Evolutionary conservation across 805 yeast genomes (phyloP).

Genomic region (Kluyveromyces starmeri): DNA sequence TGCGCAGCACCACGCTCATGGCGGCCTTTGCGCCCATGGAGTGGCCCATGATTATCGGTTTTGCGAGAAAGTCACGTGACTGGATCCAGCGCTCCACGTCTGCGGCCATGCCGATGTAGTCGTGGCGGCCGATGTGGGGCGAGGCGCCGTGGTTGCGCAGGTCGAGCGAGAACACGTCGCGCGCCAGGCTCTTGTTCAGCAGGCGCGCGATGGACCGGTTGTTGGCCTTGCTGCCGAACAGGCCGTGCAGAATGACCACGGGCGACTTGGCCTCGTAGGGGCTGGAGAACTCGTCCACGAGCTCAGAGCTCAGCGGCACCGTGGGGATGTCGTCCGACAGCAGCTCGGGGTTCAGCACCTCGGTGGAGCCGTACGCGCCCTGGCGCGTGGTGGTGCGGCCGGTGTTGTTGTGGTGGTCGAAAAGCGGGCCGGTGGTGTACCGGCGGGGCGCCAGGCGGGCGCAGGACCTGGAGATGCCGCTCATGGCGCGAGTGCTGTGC

Average conservation of each 20-base stretch:
- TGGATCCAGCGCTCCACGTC: conserved; percentile 72
- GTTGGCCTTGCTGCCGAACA: conserved; percentile 79
- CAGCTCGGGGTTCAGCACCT: conserved; percentile 21
- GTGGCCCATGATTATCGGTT: conserved; percentile 66
- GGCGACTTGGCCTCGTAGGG: conserved; percentile 39
- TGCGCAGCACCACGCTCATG: conserved; percentile 72
- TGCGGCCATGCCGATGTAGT: conserved; percentile 72
- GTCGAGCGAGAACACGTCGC: conserved; percentile 65
- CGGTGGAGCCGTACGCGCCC: conserved; percentile 21
- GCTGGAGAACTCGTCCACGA: conserved; percentile 28
- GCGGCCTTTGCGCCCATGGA: conserved; percentile 94
- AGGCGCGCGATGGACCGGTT: conserved; percentile 70
- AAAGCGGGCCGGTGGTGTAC: conserved; percentile 17
- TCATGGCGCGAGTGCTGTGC: too few relatives aligned
- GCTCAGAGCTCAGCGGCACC: conserved; percentile 48
- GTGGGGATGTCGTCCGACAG: conserved; percentile 36
- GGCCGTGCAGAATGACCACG: conserved; percentile 74
- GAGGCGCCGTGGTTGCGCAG: conserved; percentile 90
- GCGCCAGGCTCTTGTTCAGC: conserved; percentile 36
- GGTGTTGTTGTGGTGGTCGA: conserved; percentile 21
- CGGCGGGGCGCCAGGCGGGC: background rate
- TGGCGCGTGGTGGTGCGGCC: conserved; percentile 17
- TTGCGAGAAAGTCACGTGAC: conserved; percentile 32
- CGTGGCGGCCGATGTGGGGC: conserved; percentile 64
- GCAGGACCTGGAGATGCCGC: too few relatives aligned